Conservation (phyloP, 192 early-diverging fungal species). For the Backusella westeae region DNA sequence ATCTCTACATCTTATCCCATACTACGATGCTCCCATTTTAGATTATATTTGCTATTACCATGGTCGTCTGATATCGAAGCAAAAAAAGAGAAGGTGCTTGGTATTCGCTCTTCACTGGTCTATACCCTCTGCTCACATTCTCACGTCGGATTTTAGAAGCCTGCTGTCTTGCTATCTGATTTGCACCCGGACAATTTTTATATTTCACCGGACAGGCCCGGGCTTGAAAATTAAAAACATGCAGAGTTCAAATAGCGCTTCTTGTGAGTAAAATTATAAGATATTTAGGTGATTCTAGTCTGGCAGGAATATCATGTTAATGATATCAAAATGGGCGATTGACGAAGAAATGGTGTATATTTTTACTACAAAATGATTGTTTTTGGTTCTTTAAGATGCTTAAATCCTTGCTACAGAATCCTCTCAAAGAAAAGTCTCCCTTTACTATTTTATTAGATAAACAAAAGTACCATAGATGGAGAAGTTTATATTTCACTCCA, state of each 20-base stretch:
- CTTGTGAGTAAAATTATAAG: no score
- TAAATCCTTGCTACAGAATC: no score
- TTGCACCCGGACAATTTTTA: not conserved
- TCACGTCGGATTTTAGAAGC: not conserved
- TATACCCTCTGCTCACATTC: not conserved
- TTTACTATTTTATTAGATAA: no score
- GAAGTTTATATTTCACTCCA: no score
- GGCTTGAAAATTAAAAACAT: not conserved
- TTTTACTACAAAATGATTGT: no score
- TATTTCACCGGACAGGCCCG: not conserved
- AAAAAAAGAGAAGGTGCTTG: constrained; percentile 14
- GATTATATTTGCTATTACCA: constrained; percentile 7
- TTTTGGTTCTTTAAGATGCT: no score
- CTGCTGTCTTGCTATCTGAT: not conserved
- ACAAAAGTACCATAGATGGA: no score
- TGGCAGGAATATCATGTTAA: no score
- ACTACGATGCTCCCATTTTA: not conserved
- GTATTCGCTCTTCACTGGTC: not conserved
- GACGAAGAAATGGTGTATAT: no score
- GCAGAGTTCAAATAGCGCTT: not conserved
- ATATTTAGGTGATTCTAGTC: no score
- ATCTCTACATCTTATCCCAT: not conserved
- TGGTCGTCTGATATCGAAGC: constrained; percentile 17
- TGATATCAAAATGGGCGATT: no score
- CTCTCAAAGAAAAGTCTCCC: no score